A percentile compares a stretch with the other conserved stretches of the same genome.
Conservation (phyloP, 2,329 filamentous ascomycete genomes). For the Colletotrichum sp. region DNA sequence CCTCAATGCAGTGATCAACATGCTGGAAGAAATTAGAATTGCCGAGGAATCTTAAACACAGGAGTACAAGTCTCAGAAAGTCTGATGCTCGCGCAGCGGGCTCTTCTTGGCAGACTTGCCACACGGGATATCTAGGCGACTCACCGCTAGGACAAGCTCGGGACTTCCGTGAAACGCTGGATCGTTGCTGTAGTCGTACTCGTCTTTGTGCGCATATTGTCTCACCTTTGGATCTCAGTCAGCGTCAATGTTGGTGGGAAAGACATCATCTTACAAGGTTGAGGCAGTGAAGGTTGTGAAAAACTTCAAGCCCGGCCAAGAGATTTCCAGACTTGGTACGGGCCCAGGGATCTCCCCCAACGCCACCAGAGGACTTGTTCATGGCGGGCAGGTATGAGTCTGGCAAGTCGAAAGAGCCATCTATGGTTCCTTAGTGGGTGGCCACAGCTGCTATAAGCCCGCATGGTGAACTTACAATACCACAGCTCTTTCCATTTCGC, state of each 20-base stretch:
- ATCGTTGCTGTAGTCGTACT: conserved; percentile 2
- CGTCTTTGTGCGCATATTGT: background rate
- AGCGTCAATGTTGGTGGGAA: no score
- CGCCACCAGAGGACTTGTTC: background rate
- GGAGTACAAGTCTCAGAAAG: background rate
- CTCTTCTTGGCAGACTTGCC: background rate
- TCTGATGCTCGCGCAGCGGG: background rate
- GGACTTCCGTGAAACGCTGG: conserved; percentile 1
- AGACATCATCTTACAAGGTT: conserved; percentile 41
- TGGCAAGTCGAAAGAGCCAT: conserved; percentile 1
- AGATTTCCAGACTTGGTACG: background rate
- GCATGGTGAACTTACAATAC: background rate
- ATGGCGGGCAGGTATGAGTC: background rate
- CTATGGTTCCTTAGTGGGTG: background rate
- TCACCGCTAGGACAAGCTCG: conserved; percentile 4
- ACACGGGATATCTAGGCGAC: background rate
- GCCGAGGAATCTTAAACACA: background rate
- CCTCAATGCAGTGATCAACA: conserved; percentile 11
- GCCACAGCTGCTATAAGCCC: background rate
- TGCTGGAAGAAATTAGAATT: background rate
- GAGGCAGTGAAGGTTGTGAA: conserved; percentile 59
- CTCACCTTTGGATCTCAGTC: conserved; percentile 27
- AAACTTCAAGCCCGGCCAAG: conserved; percentile 53
- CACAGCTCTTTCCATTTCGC: conserved; percentile 2
- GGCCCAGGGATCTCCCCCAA: background rate